Evolutionary conservation across 2,329 filamentous ascomycete species (phyloP).

Genomic region (Dactylonectria estremocensis): DNA sequence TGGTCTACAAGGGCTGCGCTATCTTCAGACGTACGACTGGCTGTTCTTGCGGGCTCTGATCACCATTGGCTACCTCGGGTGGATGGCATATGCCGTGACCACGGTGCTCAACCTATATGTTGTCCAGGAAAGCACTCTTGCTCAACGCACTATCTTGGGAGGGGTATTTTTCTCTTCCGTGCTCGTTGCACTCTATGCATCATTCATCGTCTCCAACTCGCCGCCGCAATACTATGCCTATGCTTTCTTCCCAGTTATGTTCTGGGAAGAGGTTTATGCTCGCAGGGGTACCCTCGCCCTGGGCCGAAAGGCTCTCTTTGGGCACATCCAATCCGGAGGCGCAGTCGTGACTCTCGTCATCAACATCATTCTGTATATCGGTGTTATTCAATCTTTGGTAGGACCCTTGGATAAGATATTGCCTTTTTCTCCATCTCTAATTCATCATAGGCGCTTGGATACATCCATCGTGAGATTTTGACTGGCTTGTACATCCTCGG

Average conservation of each 20-base stretch:
- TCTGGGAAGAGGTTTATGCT: slow-evolving; percentile 96
- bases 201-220: slow-evolving; percentile 85
- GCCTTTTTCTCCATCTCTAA: slow-evolving; percentile 16
- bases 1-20: slow-evolving; percentile 86
- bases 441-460: slow-evolving; percentile 82
- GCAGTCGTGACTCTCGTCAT: slow-evolving; percentile 73
- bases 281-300: slow-evolving; percentile 78
- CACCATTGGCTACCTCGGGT: slow-evolving; percentile 92
- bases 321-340: slow-evolving; percentile 74
- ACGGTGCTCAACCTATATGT: slow-evolving; percentile 93
- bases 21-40: slow-evolving; percentile 99
- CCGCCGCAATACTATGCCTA: slow-evolving; percentile 91
- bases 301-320: slow-evolving; percentile 79
- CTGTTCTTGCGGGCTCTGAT: slow-evolving; percentile 92
- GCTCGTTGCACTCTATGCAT: slow-evolving; percentile 82
- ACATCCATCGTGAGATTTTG: slow-evolving; percentile 91
- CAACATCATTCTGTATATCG: slow-evolving; percentile 78
- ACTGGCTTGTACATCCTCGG: slow-evolving; percentile 84
- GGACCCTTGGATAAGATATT: slow-evolving; percentile 45
- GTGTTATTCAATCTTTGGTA: slow-evolving; percentile 84
- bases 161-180: slow-evolving; percentile 81
- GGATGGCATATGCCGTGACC: slow-evolving; percentile 93
- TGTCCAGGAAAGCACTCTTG: slow-evolving; percentile 77
- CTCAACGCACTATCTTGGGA: slow-evolving; percentile 73
- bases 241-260: slow-evolving; percentile 90